Conservation (phyloP, 495 filamentous ascomycete species). For the Peziza echinospora region DNA sequence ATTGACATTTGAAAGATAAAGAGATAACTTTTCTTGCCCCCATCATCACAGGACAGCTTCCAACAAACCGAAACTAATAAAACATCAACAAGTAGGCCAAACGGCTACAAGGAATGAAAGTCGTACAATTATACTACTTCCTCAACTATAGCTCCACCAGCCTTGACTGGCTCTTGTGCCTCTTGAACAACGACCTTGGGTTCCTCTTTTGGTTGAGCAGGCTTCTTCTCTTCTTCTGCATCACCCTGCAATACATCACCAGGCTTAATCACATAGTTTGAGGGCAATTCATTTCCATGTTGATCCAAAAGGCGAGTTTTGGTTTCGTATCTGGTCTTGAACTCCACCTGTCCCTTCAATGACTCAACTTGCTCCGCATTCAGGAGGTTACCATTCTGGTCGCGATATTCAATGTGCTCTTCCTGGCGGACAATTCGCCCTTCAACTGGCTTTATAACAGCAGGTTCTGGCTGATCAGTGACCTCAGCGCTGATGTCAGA, state of each 20-base stretch:
- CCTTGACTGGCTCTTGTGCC: slow-evolving; percentile 10
- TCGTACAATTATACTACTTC: too few relatives aligned
- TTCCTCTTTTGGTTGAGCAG: background rate
- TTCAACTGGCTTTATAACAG: too few relatives aligned
- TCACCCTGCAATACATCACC: slow-evolving; percentile 18
- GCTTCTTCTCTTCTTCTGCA: background rate
- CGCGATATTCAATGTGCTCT: slow-evolving; percentile 82
- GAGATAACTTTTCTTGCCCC: too few relatives aligned
- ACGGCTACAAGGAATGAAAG: too few relatives aligned
- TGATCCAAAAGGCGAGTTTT: slow-evolving; percentile 64
- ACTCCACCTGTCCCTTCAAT: slow-evolving; percentile 75
- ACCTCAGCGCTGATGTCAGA: too few relatives aligned
- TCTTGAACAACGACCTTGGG: slow-evolving; percentile 8
- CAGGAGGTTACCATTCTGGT: slow-evolving; percentile 78
- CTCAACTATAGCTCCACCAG: slow-evolving; percentile 2
- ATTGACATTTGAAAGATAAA: too few relatives aligned
- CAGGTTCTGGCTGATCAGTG: too few relatives aligned
- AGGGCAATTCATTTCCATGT: slow-evolving; percentile 45
- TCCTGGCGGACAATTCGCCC: slow-evolving; percentile 42
- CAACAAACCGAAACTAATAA: too few relatives aligned
- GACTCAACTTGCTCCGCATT: slow-evolving; percentile 62
- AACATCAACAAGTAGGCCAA: too few relatives aligned
- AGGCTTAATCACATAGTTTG: slow-evolving; percentile 13
- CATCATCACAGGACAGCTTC: too few relatives aligned
- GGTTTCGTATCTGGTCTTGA: slow-evolving; percentile 86